Conservation (phyloP, 163 green algal species). For the Trebouxia gelatinosa region DNA sequence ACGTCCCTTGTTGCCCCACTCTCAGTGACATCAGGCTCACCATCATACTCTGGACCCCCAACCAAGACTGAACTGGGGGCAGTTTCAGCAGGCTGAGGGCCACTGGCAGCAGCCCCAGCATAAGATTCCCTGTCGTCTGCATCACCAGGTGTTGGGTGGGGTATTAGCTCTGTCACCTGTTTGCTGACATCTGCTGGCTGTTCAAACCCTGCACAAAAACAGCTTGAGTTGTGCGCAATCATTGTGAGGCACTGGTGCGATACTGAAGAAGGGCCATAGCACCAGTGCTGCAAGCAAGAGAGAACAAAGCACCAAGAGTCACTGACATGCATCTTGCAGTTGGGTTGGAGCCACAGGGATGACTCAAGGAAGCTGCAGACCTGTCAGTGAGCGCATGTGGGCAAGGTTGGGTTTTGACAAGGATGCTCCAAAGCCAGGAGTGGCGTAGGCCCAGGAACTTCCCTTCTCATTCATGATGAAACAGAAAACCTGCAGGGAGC, state of each 20-base stretch:
- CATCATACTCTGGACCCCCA: slow-evolving; percentile 9
- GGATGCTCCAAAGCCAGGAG: slow-evolving; percentile 48
- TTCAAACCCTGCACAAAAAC: slow-evolving; percentile 10
- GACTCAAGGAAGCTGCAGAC: too few relatives aligned
- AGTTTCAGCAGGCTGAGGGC: neutral
- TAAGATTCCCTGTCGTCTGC: slow-evolving; percentile 19
- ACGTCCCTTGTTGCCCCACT: slow-evolving; percentile 4
- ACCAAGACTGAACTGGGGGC: neutral
- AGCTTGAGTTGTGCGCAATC: too few relatives aligned
- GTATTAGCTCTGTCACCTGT: slow-evolving; percentile 9
- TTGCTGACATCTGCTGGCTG: slow-evolving; percentile 8
- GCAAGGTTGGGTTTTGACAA: slow-evolving; percentile 44
- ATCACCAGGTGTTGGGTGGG: slow-evolving; percentile 6
- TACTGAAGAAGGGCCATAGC: too few relatives aligned
- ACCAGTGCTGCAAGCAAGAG: too few relatives aligned
- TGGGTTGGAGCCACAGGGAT: too few relatives aligned
- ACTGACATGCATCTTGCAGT: too few relatives aligned
- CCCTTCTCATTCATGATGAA: slow-evolving; percentile 70
- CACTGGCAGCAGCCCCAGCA: neutral
- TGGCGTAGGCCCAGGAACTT: slow-evolving; percentile 61
- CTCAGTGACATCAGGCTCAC: neutral
- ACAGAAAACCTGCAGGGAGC: slow-evolving; percentile 55
- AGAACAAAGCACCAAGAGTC: too few relatives aligned
- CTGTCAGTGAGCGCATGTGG: slow-evolving; percentile 44
- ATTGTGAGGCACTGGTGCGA: too few relatives aligned